Conservation (phyloP, 2,329 filamentous ascomycete genomes). For the Graphiopsis chlorocephala region DNA sequence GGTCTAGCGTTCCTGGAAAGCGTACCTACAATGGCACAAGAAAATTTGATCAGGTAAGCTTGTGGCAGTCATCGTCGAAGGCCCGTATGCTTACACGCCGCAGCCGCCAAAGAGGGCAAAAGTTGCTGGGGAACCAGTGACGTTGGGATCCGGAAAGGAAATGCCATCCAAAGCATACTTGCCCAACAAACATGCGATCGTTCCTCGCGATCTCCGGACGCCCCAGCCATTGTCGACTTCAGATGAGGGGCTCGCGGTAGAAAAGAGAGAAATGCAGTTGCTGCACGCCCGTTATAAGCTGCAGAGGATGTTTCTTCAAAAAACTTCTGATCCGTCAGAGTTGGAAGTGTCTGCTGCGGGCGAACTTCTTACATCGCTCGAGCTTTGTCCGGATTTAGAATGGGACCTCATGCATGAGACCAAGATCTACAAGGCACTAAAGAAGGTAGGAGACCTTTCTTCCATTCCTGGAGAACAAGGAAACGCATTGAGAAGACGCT, state of each 20-base stretch:
- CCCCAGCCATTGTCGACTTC: not conserved
- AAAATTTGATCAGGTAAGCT: slow-evolving; percentile 5
- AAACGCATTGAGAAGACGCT: not conserved
- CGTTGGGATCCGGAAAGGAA: slow-evolving; percentile 1
- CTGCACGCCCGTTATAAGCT: not conserved
- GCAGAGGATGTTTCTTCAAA: not conserved
- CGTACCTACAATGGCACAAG: not conserved
- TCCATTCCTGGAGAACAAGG: not conserved
- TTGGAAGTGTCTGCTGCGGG: not conserved
- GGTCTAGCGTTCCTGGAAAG: slow-evolving; percentile 1
- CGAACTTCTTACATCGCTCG: slow-evolving; percentile 8
- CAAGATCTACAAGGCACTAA: slow-evolving; percentile 5
- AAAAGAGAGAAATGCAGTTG: slow-evolving; percentile 1
- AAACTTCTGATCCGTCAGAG: slow-evolving; percentile 1
- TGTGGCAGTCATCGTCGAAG: slow-evolving; percentile 4
- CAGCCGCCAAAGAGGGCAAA: slow-evolving; percentile 10
- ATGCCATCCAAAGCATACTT: slow-evolving; percentile 10
- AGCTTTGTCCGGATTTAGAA: not conserved
- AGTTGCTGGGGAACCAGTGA: not conserved
- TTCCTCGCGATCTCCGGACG: not conserved
- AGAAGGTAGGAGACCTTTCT: not conserved
- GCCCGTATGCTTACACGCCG: slow-evolving; percentile 5
- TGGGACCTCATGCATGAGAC: not conserved
- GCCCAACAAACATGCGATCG: slow-evolving; percentile 2
- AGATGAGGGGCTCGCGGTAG: not conserved